Evolutionary conservation across 2,329 filamentous ascomycete genomes (phyloP), one percentile per base, ranked within the genome.

Genomic region (Xylaria sp.): DNA sequence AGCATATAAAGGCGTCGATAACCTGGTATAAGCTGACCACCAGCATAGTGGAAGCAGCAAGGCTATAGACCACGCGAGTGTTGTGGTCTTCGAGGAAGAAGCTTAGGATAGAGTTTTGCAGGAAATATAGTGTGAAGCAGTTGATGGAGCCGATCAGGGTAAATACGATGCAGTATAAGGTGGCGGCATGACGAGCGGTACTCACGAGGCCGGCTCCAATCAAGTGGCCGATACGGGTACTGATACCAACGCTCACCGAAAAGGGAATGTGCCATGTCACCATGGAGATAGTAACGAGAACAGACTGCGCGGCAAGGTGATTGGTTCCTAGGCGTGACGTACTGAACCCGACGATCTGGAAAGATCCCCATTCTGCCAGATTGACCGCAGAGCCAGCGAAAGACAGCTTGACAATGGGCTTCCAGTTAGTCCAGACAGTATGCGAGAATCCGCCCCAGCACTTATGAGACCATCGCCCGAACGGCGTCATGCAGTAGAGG

Each of bases 401-500:
- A 2, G 78, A 79, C 17, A 81, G 68, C 6, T 70, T 69, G 9
- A 76, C 59, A 73, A 79, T 78, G 7, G 74, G 72, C 6, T 77
- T 74, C 80, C 80, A 83, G 23, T 78, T 75, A 8, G 58, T 55
- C 25, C 78, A 61, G 0, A 74, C 75, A 3, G 71, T 68, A 2
- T 70, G 61, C 4, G 78, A 78, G 46, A 80, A 76, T 0, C 79
- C 78, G 2, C 75, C 75, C 81, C 80, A 81, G 73, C 82, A 84
- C 61, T 76, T 71, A 40, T 72, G 75, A 5, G 74, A 75, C 72
- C 73, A 75, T 37, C 77, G 74, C 4, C 79, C 79, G 0, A 65
- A 70, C 4, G 79, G 70, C 57, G 79, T 75, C 56, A 78, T 73
- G 21, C 79, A 74, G 64, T 84, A 85, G 1, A 79, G 33, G 12